Conservation (phyloP, 108 stramenopile genomes). For the Nitzschia inconspicua region DNA sequence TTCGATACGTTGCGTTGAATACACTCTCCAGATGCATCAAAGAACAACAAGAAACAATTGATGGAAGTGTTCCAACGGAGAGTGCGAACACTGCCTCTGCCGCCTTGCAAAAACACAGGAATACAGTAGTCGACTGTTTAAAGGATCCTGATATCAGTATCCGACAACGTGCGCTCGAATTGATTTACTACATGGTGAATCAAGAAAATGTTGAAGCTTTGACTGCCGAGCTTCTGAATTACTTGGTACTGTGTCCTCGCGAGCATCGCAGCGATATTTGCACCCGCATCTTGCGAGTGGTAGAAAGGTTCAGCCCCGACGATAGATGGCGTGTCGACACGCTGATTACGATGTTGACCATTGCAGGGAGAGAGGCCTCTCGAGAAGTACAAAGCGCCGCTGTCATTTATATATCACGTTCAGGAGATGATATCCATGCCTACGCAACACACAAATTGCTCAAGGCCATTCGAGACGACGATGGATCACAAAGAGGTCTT, state of each 20-base stretch:
- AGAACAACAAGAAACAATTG: slow-evolving; percentile 34
- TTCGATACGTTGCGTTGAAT: slow-evolving; percentile 98
- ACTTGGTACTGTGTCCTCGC: slow-evolving; percentile 92
- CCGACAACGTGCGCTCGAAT: slow-evolving; percentile 96
- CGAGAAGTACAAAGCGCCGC: slow-evolving; percentile 74
- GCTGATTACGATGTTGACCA: slow-evolving; percentile 93
- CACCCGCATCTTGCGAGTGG: slow-evolving; percentile 80
- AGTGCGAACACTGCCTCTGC: slow-evolving; percentile 67
- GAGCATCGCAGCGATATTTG: slow-evolving; percentile 92
- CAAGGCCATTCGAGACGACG: slow-evolving; percentile 86
- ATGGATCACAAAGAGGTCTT: slow-evolving; percentile 81
- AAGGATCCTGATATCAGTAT: slow-evolving; percentile 99
- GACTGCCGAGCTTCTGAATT: slow-evolving; percentile 96
- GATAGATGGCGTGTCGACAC: slow-evolving; percentile 94
- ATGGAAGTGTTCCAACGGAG: slow-evolving; percentile 21
- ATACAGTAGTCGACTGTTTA: slow-evolving; percentile 96
- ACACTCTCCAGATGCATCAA: slow-evolving; percentile 79
- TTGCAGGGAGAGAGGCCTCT: slow-evolving; percentile 88
- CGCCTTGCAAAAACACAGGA: slow-evolving; percentile 89
- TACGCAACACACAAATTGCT: slow-evolving; percentile 93
- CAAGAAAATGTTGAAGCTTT: slow-evolving; percentile 83
- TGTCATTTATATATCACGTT: slow-evolving; percentile 80
- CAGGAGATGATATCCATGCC: slow-evolving; percentile 71
- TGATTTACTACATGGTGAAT: slow-evolving; percentile 96
- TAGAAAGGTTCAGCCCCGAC: slow-evolving; percentile 89